Evolutionary conservation across 768 basidiomycete species (phyloP).

Genomic region (Rhizopogon vesiculosus): DNA sequence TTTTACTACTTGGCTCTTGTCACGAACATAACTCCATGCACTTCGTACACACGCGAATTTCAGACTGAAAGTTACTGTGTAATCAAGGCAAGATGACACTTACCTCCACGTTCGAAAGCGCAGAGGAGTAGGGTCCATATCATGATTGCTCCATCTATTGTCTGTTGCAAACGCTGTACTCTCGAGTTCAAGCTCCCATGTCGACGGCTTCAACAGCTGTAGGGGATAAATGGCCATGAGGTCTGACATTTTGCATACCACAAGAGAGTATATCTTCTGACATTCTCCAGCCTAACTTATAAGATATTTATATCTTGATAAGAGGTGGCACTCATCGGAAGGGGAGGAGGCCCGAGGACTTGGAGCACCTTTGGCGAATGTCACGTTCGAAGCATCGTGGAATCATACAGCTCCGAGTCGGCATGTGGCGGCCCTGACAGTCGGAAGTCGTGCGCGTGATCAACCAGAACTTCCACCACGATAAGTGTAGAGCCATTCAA

Average conservation of each 20-base stretch:
- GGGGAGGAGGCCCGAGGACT: too few relatives aligned
- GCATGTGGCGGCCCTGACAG: too few relatives aligned
- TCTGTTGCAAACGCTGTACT: conserved; percentile 54
- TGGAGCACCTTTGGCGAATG: too few relatives aligned
- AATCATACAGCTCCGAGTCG: too few relatives aligned
- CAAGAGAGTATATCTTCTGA: too few relatives aligned
- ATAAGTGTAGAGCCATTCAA: too few relatives aligned
- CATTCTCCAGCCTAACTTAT: too few relatives aligned
- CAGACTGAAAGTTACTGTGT: not conserved
- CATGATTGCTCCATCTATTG: conserved; percentile 63
- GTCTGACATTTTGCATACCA: not conserved
- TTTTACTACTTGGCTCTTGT: conserved; percentile 38
- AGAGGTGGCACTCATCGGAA: too few relatives aligned
- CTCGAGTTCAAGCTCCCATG: conserved; percentile 47
- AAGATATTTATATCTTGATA: too few relatives aligned
- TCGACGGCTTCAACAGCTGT: conserved; percentile 26
- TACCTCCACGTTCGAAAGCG: conserved; percentile 56
- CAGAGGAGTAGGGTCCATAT: conserved; percentile 72
- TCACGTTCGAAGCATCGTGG: too few relatives aligned
- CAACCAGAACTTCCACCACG: too few relatives aligned
- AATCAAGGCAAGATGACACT: not conserved
- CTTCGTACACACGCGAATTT: conserved; percentile 1
- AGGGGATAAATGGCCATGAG: not conserved
- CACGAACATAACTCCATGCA: conserved; percentile 60
- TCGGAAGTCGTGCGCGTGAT: too few relatives aligned